Evolutionary conservation across 257 asterid genomes (phyloP), one percentile per base, ranked within the genome.

Genomic region (Petunia axillaris): DNA sequence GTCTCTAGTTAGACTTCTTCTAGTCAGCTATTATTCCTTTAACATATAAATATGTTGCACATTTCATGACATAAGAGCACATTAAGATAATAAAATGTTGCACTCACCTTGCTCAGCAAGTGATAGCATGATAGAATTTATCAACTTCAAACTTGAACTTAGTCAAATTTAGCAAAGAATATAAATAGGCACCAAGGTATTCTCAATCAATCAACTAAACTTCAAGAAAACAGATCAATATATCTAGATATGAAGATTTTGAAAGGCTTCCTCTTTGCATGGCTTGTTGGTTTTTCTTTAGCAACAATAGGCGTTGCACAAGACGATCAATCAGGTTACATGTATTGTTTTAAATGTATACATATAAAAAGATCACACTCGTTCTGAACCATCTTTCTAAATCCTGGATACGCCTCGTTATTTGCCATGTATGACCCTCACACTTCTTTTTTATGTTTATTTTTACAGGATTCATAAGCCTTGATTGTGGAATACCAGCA

Each of bases 381-480:
- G 0, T 25, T 25, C 25, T 25, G 25, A 25, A 25, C 25, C 25
- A 25, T 25, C 25, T 25, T 39, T 65, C 14, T 13, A 64, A 40
- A 65, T 65, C 13, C 11, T 65, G 11, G 6, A 2, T 39, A 5
- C 37, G 1, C 43, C 50, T 64, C 10, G 15, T 8, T 37, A 1
- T 11, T 39, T 8, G n/a, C 8, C 15, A 36, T 68, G 57, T 25
- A 1, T 9, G 35, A 5, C 10, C n/a, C 77, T 70, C 5, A 46
- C 9, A 25, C 41, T 46, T 38, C 4, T 75, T 35, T 58, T n/a
- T 58, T 7, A 8, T 40, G 57, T 53, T 4, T 54, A 4, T 75
- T 50, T 40, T 39, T 48, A 11, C 66, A 84, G 87, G 85, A 13
- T 84, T 84, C 85, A 71, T 81, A 50, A 84, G 87, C 78, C 25